phyloP scores from a whole-genome alignment of 768 basidiomycete genomes.

The Leccinum imitatum region DNA sequence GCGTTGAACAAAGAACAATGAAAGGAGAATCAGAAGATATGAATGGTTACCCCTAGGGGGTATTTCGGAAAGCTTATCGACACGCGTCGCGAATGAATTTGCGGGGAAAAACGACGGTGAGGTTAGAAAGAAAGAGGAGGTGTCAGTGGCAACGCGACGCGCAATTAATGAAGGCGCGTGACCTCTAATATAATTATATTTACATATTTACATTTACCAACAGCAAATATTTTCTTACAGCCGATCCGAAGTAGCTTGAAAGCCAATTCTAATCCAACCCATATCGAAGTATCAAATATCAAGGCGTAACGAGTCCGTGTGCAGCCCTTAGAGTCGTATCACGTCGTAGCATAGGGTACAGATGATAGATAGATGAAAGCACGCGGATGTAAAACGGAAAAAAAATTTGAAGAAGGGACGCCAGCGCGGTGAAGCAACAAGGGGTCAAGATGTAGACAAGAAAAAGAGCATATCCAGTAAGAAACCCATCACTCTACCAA shows the following conservation, averaged over 20 bases:
- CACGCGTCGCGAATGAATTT: constrained; percentile 2
- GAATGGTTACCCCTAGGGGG: background rate
- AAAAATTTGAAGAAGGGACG: constrained; percentile 20
- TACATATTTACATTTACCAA: background rate
- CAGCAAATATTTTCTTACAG: too few species aligned
- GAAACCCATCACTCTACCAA: constrained; percentile 41
- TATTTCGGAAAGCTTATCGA: constrained; percentile 1
- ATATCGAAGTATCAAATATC: background rate
- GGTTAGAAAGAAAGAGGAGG: background rate
- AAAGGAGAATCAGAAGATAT: background rate
- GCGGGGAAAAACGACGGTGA: background rate
- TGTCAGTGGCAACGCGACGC: constrained; percentile 6
- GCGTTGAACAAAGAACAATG: constrained; percentile 2
- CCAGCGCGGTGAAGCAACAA: constrained; percentile 27
- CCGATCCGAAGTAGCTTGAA: background rate
- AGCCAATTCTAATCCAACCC: constrained; percentile 12
- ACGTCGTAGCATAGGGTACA: constrained; percentile 20
- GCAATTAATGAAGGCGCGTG: background rate
- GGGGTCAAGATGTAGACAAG: constrained; percentile 22
- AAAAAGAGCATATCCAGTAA: constrained; percentile 38
- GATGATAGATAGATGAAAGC: constrained; percentile 8
- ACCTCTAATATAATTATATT: background rate
- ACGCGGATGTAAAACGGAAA: constrained; percentile 8
- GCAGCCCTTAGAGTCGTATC: constrained; percentile 24
- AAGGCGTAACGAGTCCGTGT: constrained; percentile 13